Evolutionary conservation across 1,139 yeast genomes (phyloP).

Genomic region (Protomyces inouyei): DNA sequence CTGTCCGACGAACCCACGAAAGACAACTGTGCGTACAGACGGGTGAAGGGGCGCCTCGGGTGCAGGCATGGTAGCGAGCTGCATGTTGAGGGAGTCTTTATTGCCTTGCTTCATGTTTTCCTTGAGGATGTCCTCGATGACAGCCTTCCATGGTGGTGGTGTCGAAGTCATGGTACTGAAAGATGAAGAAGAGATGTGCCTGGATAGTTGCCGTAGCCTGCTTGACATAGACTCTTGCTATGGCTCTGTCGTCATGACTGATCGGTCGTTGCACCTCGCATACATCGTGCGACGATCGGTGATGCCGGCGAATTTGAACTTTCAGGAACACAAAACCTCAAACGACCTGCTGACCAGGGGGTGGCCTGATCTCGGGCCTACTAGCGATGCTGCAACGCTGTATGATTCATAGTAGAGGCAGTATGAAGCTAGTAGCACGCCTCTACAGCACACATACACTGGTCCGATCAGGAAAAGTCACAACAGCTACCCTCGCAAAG

Average conservation of each 20-base stretch:
- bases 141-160: constrained; percentile 6
- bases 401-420: background rate
- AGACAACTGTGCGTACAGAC: constrained; percentile 19
- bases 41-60: constrained; percentile 12
- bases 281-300: background rate
- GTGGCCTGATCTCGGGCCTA: background rate
- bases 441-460: background rate
- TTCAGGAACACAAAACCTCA: background rate
- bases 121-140: constrained; percentile 6
- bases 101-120: constrained; percentile 24
- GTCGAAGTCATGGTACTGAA: background rate
- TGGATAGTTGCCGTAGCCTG: background rate
- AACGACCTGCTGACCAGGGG: background rate
- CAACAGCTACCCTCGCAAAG: constrained; percentile 46
- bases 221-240: background rate
- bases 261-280: background rate
- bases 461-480: constrained; percentile 28
- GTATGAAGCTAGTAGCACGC: background rate
- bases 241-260: background rate
- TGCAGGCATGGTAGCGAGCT: constrained; percentile 21
- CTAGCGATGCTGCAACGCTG: background rate
- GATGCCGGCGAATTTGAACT: background rate
- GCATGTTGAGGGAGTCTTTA: constrained; percentile 16
- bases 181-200: background rate
- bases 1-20: constrained; percentile 24